Conservation (phyloP, 139 green algal genomes). For the Nannochloris sp. region DNA sequence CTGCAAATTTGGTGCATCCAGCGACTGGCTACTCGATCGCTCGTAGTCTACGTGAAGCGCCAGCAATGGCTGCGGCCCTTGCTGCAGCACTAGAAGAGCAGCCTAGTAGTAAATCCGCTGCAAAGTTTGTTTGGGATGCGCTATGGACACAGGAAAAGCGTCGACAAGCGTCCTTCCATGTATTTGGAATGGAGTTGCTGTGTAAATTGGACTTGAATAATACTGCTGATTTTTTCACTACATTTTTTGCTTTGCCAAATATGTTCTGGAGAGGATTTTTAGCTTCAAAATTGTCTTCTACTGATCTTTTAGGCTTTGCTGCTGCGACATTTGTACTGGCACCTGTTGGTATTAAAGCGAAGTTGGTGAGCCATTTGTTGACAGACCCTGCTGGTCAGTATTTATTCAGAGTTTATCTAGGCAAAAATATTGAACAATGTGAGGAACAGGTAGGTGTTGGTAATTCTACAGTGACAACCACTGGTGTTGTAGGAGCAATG, state of each 20-base stretch:
- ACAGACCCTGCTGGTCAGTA: constrained; percentile 57
- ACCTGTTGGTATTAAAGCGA: constrained; percentile 62
- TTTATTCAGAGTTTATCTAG: constrained; percentile 43
- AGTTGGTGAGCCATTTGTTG: constrained; percentile 76
- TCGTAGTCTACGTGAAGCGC: constrained; percentile 72
- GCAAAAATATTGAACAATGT: too few relatives aligned
- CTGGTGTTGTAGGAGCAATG: too few relatives aligned
- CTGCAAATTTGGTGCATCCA: constrained; percentile 91
- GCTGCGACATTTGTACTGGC: constrained; percentile 75
- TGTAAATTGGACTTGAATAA: constrained; percentile 57
- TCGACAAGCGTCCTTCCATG: constrained; percentile 85
- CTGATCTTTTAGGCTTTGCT: constrained; percentile 86
- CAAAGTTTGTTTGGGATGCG: constrained; percentile 57
- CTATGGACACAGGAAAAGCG: constrained; percentile 81
- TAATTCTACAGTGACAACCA: too few relatives aligned
- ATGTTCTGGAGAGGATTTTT: constrained; percentile 88
- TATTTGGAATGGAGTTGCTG: constrained; percentile 90
- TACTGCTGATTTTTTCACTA: constrained; percentile 87
- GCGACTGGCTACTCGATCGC: constrained; percentile 87
- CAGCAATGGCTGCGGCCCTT: constrained; percentile 59
- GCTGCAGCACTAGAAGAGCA: constrained; percentile 14
- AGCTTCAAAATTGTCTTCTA: constrained; percentile 58
- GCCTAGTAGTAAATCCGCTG: constrained; percentile 35
- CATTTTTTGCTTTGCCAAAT: constrained; percentile 82
- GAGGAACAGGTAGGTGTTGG: too few relatives aligned